Percentiles rank a stretch among this genome's conserved stretches.
These are phyloP conservation scores for Lactifluus subvellereus DNA, from an alignment of 768 basidiomycete genomes.

Conservation along the genomic window DNA sequence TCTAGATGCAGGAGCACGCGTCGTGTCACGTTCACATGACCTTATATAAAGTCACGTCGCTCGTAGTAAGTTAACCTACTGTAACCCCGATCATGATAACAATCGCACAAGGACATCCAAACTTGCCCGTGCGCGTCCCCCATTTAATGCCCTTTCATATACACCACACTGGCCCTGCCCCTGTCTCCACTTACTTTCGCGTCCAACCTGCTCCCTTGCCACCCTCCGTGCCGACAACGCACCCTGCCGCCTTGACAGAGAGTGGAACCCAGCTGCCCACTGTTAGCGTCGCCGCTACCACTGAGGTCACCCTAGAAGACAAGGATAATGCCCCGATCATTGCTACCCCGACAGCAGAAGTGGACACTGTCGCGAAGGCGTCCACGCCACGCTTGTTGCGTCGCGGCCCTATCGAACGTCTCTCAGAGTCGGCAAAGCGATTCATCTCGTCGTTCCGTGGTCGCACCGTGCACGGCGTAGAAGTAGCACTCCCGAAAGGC, in stretches of 20 bases:
- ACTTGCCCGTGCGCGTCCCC: slow-evolving; percentile 32
- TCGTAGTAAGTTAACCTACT: no score
- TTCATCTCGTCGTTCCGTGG: slow-evolving; percentile 70
- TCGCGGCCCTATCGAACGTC: slow-evolving; percentile 6
- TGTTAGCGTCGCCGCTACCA: not conserved
- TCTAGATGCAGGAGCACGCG: no score
- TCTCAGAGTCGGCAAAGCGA: slow-evolving; percentile 30
- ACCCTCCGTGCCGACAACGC: slow-evolving; percentile 11
- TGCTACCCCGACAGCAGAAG: not conserved
- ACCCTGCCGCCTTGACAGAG: not conserved
- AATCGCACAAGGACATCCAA: slow-evolving; percentile 1
- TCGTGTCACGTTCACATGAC: no score
- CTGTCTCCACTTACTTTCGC: slow-evolving; percentile 68
- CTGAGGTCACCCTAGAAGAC: not conserved
- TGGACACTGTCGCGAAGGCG: not conserved
- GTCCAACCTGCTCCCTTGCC: slow-evolving; percentile 36
- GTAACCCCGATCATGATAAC: not conserved
- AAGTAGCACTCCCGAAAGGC: slow-evolving; percentile 55
- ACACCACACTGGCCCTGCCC: slow-evolving; percentile 61
- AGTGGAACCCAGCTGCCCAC: not conserved
- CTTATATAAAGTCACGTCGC: no score
- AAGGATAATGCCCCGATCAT: not conserved
- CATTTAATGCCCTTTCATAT: slow-evolving; percentile 84
- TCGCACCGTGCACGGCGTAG: slow-evolving; percentile 62
- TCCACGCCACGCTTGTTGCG: not conserved